phyloP scores from a whole-genome alignment of 176 grass and related monocot genomes.

The Pontederia crassipes region DNA sequence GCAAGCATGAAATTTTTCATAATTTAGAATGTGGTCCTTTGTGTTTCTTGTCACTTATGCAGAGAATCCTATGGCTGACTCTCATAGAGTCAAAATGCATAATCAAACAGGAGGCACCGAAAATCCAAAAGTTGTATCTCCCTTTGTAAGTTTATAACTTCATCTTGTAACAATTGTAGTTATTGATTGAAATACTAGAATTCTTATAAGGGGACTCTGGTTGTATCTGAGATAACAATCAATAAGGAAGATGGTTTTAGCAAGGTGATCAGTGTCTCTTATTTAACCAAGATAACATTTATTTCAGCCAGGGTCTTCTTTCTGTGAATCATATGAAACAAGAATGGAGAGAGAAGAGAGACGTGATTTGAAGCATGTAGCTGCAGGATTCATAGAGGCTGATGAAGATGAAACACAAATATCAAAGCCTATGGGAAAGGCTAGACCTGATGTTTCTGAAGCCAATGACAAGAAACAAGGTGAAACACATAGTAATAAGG shows the following conservation, averaged over 20 bases:
- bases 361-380: background rate
- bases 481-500: background rate
- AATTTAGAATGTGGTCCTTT: background rate
- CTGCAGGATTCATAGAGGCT: background rate
- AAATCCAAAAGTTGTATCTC: background rate
- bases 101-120: background rate
- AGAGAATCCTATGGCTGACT: conserved; percentile 1
- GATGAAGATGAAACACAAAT: background rate
- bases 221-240: no score
- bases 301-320: background rate
- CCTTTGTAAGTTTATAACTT: conserved; percentile 7
- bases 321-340: background rate
- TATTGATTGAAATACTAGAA: no score
- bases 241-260: no score
- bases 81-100: conserved; percentile 5
- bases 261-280: no score
- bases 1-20: background rate
- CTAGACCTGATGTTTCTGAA: background rate
- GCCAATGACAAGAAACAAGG: background rate
- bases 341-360: background rate
- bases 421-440: background rate
- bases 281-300: background rate
- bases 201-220: no score
- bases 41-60: background rate
- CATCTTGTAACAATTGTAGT: background rate